A percentile compares a stretch with the other conserved stretches of the same genome.
Evolutionary conservation across 768 basidiomycete species (phyloP).

Genomic region (Fibroporia radiculosa): DNA sequence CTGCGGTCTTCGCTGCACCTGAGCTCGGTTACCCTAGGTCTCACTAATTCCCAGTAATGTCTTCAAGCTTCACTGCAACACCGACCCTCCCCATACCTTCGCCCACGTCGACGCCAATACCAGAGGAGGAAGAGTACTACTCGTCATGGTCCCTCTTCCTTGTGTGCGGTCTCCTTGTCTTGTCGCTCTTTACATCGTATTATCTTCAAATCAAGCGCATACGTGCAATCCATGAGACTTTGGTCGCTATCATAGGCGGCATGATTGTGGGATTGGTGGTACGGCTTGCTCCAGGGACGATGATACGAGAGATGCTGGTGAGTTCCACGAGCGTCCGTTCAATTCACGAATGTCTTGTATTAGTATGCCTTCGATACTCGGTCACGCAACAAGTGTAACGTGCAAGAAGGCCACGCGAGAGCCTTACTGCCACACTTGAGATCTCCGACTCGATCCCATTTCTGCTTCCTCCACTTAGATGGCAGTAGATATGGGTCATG

Average conservation of each 20-base stretch:
- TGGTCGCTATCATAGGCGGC: constrained; percentile 91
- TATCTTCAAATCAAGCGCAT: constrained; percentile 97
- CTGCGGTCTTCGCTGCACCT: too few relatives aligned
- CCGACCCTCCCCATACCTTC: constrained; percentile 10
- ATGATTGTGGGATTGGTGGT: constrained; percentile 94
- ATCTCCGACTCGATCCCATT: too few relatives aligned
- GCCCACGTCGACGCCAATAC: constrained; percentile 15
- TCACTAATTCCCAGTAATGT: constrained; percentile 1
- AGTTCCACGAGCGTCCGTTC: too few relatives aligned
- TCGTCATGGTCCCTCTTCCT: constrained; percentile 93
- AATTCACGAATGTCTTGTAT: too few relatives aligned
- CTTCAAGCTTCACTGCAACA: constrained; percentile 8
- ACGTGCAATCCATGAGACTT: constrained; percentile 90
- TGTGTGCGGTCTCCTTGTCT: constrained; percentile 84
- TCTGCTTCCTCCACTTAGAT: too few relatives aligned
- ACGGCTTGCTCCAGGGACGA: constrained; percentile 81
- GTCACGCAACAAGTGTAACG: too few relatives aligned
- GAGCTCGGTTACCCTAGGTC: too few relatives aligned
- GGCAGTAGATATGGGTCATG: too few relatives aligned
- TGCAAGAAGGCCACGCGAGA: too few relatives aligned
- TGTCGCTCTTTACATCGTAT: constrained; percentile 94
- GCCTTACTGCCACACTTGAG: too few relatives aligned
- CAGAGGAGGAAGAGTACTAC: constrained; percentile 82
- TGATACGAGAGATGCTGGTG: constrained; percentile 97
- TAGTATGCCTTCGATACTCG: too few relatives aligned